Evolutionary conservation across 305 asterid genomes (phyloP).

Genomic region (Fraxinus sp.): DNA sequence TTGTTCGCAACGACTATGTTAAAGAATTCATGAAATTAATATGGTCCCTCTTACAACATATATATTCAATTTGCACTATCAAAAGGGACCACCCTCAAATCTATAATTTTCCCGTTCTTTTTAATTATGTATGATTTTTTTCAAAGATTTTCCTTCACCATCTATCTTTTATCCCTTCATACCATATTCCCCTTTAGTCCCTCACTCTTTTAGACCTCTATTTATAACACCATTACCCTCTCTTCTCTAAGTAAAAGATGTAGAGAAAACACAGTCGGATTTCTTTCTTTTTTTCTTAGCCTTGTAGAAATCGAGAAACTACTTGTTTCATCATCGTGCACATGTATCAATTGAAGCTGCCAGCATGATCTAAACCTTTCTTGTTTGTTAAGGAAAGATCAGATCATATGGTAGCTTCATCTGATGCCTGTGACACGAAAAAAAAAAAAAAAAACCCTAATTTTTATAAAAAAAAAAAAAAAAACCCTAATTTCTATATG

Average conservation of each 20-base stretch:
- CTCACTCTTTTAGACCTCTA: neutral
- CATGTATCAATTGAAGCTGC: neutral
- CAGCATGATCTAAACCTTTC: neutral
- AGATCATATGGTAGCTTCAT: neutral
- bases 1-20: neutral
- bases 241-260: neutral
- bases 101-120: too few relatives aligned
- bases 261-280: neutral
- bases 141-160: neutral
- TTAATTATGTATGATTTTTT: neutral
- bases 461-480: neutral
- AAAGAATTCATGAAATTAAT: neutral
- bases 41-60: neutral
- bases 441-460: neutral
- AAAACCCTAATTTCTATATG: neutral
- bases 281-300: neutral
- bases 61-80: neutral
- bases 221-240: neutral
- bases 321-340: neutral
- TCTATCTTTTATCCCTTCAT: neutral
- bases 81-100: neutral
- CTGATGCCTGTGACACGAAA: neutral
- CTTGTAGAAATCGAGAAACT: neutral
- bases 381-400: neutral
- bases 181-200: neutral